Conservation (phyloP, 352 stramenopile genomes). For the Phytophthora hybrid region DNA sequence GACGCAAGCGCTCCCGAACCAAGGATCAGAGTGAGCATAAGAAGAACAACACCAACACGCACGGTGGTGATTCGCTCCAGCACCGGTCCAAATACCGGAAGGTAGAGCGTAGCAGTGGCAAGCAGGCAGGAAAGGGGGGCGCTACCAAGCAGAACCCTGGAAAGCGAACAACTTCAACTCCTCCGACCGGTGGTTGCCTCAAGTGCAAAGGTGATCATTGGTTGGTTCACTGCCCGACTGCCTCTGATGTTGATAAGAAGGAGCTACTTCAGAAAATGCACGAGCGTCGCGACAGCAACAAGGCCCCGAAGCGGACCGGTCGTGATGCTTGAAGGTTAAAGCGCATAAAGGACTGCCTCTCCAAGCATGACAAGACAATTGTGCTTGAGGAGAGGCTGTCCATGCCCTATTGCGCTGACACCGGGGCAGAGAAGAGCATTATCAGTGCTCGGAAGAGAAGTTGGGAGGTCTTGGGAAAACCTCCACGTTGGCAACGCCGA, state of each 20-base stretch:
- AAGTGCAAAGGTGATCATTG: constrained; percentile 25
- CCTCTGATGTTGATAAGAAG: constrained; percentile 23
- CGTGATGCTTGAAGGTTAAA: constrained; percentile 21
- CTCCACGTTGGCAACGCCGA: constrained; percentile 2
- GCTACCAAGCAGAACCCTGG: neutral
- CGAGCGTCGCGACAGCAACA: constrained; percentile 13
- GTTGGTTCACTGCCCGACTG: constrained; percentile 7
- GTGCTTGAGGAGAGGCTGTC: constrained; percentile 23
- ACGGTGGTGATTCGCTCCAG: neutral
- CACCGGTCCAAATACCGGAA: constrained; percentile 6
- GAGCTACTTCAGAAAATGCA: constrained; percentile 11
- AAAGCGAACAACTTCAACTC: neutral
- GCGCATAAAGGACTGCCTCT: constrained; percentile 27
- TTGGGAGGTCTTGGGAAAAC: constrained; percentile 20
- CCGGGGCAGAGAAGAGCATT: constrained; percentile 23
- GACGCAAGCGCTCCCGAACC: constrained; percentile 11
- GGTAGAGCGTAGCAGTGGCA: neutral
- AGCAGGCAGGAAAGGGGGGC: neutral
- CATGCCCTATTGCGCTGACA: constrained; percentile 28
- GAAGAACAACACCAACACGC: neutral
- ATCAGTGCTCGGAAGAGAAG: constrained; percentile 25
- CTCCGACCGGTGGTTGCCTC: constrained; percentile 9
- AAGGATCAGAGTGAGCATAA: constrained; percentile 12
- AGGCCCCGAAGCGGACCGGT: neutral
- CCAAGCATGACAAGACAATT: constrained; percentile 21